Conservation (phyloP, 208 protist species). For the Balamuthia mandrillaris region DNA sequence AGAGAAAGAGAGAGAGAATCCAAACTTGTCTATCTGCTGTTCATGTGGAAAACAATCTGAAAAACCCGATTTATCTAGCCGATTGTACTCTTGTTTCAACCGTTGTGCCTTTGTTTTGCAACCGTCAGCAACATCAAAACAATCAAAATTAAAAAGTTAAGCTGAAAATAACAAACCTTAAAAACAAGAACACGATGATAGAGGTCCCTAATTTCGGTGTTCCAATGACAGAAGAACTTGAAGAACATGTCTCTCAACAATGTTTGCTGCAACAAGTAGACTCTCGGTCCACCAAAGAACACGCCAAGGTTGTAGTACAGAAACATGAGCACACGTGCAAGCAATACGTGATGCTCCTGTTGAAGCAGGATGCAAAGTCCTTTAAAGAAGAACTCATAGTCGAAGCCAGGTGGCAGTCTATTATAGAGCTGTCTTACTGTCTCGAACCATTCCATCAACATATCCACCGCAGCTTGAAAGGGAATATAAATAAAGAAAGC, state of each 20-base stretch:
- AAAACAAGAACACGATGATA: slow-evolving; percentile 19
- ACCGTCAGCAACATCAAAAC: no score
- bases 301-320: slow-evolving; percentile 22
- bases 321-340: neutral
- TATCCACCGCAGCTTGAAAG: neutral
- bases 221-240: slow-evolving; percentile 34
- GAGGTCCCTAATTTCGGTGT: neutral
- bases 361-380: neutral
- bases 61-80: no score
- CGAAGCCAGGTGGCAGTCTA: neutral
- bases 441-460: slow-evolving; percentile 9
- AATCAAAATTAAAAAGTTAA: no score
- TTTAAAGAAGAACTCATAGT: slow-evolving; percentile 22
- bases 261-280: neutral
- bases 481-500: neutral
- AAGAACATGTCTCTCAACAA: slow-evolving; percentile 15
- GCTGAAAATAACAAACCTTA: no score
- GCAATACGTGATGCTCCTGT: slow-evolving; percentile 11
- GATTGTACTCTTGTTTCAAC: no score
- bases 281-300: neutral
- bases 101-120: no score
- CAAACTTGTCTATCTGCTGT: no score
- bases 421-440: neutral
- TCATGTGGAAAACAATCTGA: no score
- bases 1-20: no score